phyloP scores from a whole-genome alignment of 805 yeast genomes.

The Wickerhamomyces xylosicus region DNA sequence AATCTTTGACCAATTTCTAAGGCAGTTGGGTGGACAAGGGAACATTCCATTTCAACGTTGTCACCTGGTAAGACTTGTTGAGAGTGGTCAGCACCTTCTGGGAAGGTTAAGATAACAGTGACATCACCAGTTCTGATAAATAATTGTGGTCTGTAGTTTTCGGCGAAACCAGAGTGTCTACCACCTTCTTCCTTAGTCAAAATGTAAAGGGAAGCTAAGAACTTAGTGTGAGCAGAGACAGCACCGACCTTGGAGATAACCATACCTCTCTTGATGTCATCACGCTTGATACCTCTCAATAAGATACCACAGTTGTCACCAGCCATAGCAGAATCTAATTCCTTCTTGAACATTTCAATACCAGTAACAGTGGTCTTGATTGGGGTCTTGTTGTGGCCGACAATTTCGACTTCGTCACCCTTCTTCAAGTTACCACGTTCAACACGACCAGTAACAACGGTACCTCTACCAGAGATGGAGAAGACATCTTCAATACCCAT shows the following conservation, averaged over 20 bases:
- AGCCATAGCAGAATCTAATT: slow-evolving; percentile 93
- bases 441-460: slow-evolving; percentile 97
- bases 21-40: slow-evolving; percentile 84
- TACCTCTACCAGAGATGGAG: slow-evolving; percentile 99
- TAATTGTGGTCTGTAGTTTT: slow-evolving; percentile 96
- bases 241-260: slow-evolving; percentile 89
- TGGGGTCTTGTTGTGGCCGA: slow-evolving; percentile 81
- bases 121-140: slow-evolving; percentile 95
- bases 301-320: slow-evolving; percentile 99
- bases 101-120: slow-evolving; percentile 84
- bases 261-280: slow-evolving; percentile 95
- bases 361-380: slow-evolving; percentile 94
- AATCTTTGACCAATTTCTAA: slow-evolving; percentile 95
- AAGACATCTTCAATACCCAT: slow-evolving; percentile 97
- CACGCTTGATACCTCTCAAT: slow-evolving; percentile 97
- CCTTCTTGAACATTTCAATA: slow-evolving; percentile 99
- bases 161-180: slow-evolving; percentile 95
- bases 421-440: slow-evolving; percentile 96
- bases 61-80: slow-evolving; percentile 97
- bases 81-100: slow-evolving; percentile 74
- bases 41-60: slow-evolving; percentile 92
- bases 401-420: slow-evolving; percentile 98
- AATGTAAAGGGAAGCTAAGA: slow-evolving; percentile 87
- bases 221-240: slow-evolving; percentile 85
- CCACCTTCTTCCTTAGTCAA: slow-evolving; percentile 98